Percentiles rank a stretch among this genome's conserved stretches.
These are phyloP conservation scores for sorghum (Sorghum bicolor) DNA, from an alignment of 176 grass and related monocot genomes.

Conservation along the genomic window Sorghum_bicolor_NCBIv3 NC_012878.2:57983501-57984000, in stretches of 20 bases:
- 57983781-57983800: neutral
- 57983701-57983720: conserved; percentile 5
- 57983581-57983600: neutral
- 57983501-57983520: conserved; percentile 26
- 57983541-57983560: conserved; percentile 30
- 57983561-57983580: neutral
- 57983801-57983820: neutral
- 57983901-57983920: neutral
- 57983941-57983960: neutral
- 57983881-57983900: conserved; percentile 37
- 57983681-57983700: neutral
- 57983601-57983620: conserved; percentile 40
- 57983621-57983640: conserved; percentile 29
- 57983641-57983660: neutral
- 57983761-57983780: neutral
- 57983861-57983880: neutral
- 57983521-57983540: conserved; percentile 40
- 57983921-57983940: neutral
- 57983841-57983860: neutral
- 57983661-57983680: neutral
- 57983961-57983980: too few relatives aligned
- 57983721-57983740: neutral
- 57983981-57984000: too few relatives aligned
- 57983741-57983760: conserved; percentile 4
- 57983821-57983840: neutral